Base-by-base conservation (phyloP, 371 early-diverging fungal species). In the Mucor indicus region DNA sequence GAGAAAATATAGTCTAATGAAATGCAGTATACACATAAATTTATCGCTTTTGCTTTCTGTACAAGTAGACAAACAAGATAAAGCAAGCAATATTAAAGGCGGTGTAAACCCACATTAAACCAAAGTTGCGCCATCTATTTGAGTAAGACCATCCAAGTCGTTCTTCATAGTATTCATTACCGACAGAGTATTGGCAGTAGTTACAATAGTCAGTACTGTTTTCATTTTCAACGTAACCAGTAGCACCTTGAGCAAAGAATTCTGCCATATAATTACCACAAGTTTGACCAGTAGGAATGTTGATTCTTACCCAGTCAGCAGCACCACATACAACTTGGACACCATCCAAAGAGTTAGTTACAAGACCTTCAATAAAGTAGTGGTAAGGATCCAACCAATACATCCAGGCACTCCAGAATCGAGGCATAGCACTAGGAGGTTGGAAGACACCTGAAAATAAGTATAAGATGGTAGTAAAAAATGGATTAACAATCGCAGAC, bases 361-460 rank as follows among this genome's bases (percentile, higher is more conserved):
- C 58, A 1, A 86, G 53, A 10, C 79, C 86, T 45, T 88, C 89
- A 32, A 84, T 60, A 17, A 78, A 69, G 48, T 90, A 87, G 37
- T 77, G 76, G 69, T 76, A 81, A 9, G 86, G 86, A 45, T 80
- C 77, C n/a, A 85, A 40, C 74, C 79, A 83, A 60, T 85, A 86
- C 69, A 90, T 77, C 84, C 85, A 85, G 0, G 62, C 49, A 4
- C 75, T 64, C 83, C 85, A 87, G 62, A 90, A 85, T 22, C 53
- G 48, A 7, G 86, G 86, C 79, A 87, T 81, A 12, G 61, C 53
- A 5, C 41, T 27, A 19, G 70, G 63, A 9, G 81, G 69, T 27
- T 85, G 78, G 48, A 84, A 70, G 36, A 85, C 62, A 57, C 86
- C 86, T 46, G 73, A 71, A 66, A 83, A 84, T 29, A 87, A 53